These are phyloP conservation scores for Lenwebbia sp. DNA, from an alignment of 345 rosid genomes.

Conservation along the genomic window DNA sequence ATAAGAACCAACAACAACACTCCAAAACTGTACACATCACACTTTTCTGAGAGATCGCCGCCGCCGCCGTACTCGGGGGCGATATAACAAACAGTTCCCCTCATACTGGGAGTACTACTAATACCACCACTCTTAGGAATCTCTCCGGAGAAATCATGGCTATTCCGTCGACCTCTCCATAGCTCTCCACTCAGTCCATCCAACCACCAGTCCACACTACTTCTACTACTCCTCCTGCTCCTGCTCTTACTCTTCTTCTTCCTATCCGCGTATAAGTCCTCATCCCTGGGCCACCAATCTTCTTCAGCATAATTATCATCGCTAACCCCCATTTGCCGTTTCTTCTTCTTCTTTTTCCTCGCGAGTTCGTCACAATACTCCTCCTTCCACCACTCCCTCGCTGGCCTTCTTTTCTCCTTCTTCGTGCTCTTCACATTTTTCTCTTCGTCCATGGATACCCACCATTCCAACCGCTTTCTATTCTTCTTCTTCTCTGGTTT, in stretches of 20 bases:
- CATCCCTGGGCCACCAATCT: conserved; percentile 56
- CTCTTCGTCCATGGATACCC: conserved; percentile 74
- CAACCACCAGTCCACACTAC: conserved; percentile 80
- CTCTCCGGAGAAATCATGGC: conserved; percentile 64
- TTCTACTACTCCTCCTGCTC: conserved; percentile 36
- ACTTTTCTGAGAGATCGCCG: conserved; percentile 65
- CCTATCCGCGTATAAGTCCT: conserved; percentile 26
- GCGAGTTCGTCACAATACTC: conserved; percentile 78
- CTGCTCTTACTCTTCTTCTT: conserved; percentile 48
- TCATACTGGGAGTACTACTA: conserved; percentile 92
- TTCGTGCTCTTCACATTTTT: conserved; percentile 24
- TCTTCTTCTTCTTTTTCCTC: conserved; percentile 58
- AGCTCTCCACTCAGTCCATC: conserved; percentile 73
- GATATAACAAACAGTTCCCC: conserved; percentile 86
- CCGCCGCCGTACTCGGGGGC: conserved; percentile 90
- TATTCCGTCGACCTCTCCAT: conserved; percentile 36
- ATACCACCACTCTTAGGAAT: conserved; percentile 64
- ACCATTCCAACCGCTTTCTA: conserved; percentile 70
- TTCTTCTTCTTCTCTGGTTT: conserved; percentile 42
- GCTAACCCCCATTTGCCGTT: conserved; percentile 17
- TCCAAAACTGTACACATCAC: conserved; percentile 86
- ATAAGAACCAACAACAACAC: conserved; percentile 64
- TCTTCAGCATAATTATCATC: conserved; percentile 26
- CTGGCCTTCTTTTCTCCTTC: conserved; percentile 58
- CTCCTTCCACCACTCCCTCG: conserved; percentile 98